Evolutionary conservation across 305 asterid species (phyloP).

Genomic region (Fraxinus floribunda): DNA sequence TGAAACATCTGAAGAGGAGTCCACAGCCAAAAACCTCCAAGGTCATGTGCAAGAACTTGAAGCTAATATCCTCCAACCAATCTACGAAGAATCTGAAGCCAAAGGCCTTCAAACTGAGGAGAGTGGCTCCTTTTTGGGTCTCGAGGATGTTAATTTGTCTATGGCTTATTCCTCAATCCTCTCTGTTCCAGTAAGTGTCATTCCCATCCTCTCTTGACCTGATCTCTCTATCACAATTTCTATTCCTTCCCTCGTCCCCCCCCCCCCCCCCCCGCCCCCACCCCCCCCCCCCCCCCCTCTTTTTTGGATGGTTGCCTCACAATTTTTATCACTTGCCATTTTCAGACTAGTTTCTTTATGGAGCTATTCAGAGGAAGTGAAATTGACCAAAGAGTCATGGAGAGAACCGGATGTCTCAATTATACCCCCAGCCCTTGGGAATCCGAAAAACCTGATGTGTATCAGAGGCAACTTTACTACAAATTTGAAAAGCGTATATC

Average conservation of each 20-base stretch:
- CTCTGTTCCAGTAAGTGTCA: slow-evolving; percentile 73
- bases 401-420: slow-evolving; percentile 77
- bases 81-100: slow-evolving; percentile 66
- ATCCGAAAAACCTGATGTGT: slow-evolving; percentile 73
- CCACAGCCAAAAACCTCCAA: slow-evolving; percentile 41
- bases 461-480: slow-evolving; percentile 85
- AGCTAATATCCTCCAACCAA: slow-evolving; percentile 36
- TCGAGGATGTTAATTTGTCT: slow-evolving; percentile 74
- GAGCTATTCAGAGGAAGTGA: slow-evolving; percentile 83
- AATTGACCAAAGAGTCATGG: slow-evolving; percentile 82
- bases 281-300: not conserved
- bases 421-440: slow-evolving; percentile 89
- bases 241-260: too few species aligned
- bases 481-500: slow-evolving; percentile 75
- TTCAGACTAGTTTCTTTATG: slow-evolving; percentile 79
- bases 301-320: not conserved
- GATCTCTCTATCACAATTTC: not conserved
- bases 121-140: slow-evolving; percentile 62
- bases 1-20: slow-evolving; percentile 64
- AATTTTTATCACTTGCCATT: slow-evolving; percentile 16
- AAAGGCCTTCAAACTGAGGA: slow-evolving; percentile 64
- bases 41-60: slow-evolving; percentile 50
- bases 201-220: not conserved
- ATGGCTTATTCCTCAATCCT: slow-evolving; percentile 65
- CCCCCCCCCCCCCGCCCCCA: too few species aligned